These are phyloP conservation scores for Coleophoma eucalyptorum DNA, from an alignment of 2,329 filamentous ascomycete genomes.

Conservation along the genomic window DNA sequence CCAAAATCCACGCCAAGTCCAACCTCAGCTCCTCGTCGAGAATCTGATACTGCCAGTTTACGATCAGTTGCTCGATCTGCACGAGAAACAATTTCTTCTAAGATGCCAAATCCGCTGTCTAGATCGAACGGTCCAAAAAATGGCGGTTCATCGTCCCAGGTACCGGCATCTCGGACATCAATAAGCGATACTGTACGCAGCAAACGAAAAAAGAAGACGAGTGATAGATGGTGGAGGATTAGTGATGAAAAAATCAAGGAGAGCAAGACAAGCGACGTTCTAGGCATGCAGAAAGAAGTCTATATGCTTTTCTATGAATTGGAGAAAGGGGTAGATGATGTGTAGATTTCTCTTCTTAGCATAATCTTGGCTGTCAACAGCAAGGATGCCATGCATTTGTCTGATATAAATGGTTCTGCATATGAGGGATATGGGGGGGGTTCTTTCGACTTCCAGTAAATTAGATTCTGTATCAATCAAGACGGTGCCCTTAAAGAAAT, in stretches of 20 bases:
- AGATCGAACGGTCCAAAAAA: conserved; percentile 7
- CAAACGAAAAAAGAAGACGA: conserved; percentile 56
- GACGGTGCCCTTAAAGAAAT: too few species aligned
- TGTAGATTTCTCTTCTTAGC: background rate
- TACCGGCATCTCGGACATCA: conserved; percentile 5
- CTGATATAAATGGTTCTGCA: too few species aligned
- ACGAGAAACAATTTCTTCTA: conserved; percentile 45
- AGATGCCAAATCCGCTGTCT: conserved; percentile 13
- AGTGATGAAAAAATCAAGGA: conserved; percentile 97
- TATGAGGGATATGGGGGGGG: too few species aligned
- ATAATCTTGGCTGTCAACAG: too few species aligned
- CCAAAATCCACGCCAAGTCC: conserved; percentile 11
- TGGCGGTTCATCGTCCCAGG: background rate
- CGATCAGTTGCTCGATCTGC: conserved; percentile 54
- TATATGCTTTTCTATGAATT: conserved; percentile 96
- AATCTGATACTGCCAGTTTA: conserved; percentile 47
- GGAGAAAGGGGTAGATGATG: conserved; percentile 29
- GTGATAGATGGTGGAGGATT: conserved; percentile 93
- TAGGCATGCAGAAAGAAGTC: conserved; percentile 92
- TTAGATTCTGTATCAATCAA: too few species aligned
- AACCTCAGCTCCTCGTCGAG: conserved; percentile 22
- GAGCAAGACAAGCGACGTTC: conserved; percentile 84
- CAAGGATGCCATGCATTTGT: too few species aligned
- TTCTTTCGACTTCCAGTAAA: too few species aligned
- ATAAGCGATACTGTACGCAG: conserved; percentile 18